Percentiles rank a stretch among this genome's conserved stretches.
Conservation (phyloP, 495 filamentous ascomycete genomes). For the Talaromyces stipitatus region DNA sequence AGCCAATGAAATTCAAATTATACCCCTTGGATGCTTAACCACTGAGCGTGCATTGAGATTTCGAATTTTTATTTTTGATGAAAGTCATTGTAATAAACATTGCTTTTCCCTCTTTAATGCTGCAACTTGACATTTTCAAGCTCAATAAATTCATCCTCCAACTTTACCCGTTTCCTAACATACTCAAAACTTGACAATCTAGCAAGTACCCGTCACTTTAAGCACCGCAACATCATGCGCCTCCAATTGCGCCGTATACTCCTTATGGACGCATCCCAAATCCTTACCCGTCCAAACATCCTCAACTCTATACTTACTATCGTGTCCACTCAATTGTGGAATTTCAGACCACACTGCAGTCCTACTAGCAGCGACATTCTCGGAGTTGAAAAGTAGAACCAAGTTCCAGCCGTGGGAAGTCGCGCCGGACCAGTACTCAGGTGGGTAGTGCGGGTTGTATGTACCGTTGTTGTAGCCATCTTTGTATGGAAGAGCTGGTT, state of each 20-base stretch:
- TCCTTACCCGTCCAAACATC: slow-evolving; percentile 48
- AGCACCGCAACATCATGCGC: slow-evolving; percentile 45
- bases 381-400: slow-evolving; percentile 48
- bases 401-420: slow-evolving; percentile 38
- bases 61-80: neutral
- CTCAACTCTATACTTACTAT: slow-evolving; percentile 35
- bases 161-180: neutral
- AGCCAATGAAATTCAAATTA: neutral
- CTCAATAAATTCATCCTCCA: neutral
- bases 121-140: neutral
- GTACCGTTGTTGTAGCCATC: slow-evolving; percentile 61
- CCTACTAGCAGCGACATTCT: slow-evolving; percentile 25
- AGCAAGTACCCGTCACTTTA: slow-evolving; percentile 28
- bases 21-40: neutral
- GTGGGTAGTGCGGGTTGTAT: slow-evolving; percentile 49
- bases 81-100: neutral
- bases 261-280: slow-evolving; percentile 36
- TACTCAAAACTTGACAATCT: neutral
- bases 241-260: slow-evolving; percentile 27
- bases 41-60: neutral
- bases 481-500: slow-evolving; percentile 54
- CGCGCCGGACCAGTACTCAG: slow-evolving; percentile 54
- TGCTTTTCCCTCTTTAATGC: neutral
- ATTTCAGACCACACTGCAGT: slow-evolving; percentile 45
- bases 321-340: slow-evolving; percentile 33